These are phyloP conservation scores for Macrolepiota albuminosa DNA, from an alignment of 768 basidiomycete species.

Conservation along the genomic window DNA sequence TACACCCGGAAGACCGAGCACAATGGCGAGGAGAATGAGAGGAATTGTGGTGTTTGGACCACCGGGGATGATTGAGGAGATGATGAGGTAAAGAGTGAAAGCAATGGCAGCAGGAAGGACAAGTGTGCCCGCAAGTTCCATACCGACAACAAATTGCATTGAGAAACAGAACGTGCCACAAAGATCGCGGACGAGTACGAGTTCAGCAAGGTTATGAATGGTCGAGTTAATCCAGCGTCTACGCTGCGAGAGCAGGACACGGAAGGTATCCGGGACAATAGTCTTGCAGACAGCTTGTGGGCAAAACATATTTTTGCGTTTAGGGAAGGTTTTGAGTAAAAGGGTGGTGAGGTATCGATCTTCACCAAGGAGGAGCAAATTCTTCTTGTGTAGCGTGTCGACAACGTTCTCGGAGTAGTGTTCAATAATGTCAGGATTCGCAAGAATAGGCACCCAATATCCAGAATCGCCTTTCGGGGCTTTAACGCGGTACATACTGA, in stretches of 20 bases:
- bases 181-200: constrained; percentile 93
- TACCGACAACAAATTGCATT: constrained; percentile 98
- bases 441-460: constrained; percentile 98
- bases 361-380: constrained; percentile 92
- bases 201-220: constrained; percentile 94
- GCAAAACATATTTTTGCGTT: constrained; percentile 98
- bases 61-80: constrained; percentile 80
- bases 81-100: constrained; percentile 92
- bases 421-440: constrained; percentile 97
- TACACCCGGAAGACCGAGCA: constrained; percentile 93
- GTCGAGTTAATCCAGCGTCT: constrained; percentile 99
- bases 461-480: constrained; percentile 94
- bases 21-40: constrained; percentile 86
- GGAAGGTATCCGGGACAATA: constrained; percentile 94
- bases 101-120: constrained; percentile 96
- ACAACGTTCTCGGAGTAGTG: constrained; percentile 99
- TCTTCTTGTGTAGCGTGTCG: constrained; percentile 99
- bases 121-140: constrained; percentile 96
- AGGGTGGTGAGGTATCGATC: constrained; percentile 99
- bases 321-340: constrained; percentile 98
- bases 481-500: constrained; percentile 99
- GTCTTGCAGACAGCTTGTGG: constrained; percentile 99
- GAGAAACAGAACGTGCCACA: constrained; percentile 99
- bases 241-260: constrained; percentile 89
- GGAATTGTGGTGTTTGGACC: constrained; percentile 80